These are phyloP conservation scores for Monosporascus sp. DNA, from an alignment of 2,329 filamentous ascomycete species.

Conservation along the genomic window DNA sequence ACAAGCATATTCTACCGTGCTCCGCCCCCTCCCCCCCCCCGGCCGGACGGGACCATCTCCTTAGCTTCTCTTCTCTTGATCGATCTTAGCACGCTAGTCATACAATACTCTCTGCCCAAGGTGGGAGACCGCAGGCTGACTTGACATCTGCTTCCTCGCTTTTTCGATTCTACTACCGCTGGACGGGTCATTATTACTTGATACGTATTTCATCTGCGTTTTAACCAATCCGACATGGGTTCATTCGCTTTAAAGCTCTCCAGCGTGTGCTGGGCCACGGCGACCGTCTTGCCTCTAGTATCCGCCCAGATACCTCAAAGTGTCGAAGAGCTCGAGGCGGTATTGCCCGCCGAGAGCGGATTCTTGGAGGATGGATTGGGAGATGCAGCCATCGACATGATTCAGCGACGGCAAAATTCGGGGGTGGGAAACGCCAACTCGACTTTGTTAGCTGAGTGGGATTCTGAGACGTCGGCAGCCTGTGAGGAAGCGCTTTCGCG, in stretches of 20 bases:
- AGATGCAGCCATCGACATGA: constrained; percentile 6
- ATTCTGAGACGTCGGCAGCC: constrained; percentile 47
- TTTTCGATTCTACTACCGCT: not conserved
- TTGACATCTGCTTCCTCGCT: not conserved
- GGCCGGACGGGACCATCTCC: not conserved
- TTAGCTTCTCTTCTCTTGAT: constrained; percentile 19
- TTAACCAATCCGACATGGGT: not conserved
- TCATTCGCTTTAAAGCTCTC: not conserved
- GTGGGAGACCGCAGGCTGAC: not conserved
- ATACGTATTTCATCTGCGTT: not conserved
- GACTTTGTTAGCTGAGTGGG: constrained; percentile 53
- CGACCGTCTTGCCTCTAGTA: not conserved
- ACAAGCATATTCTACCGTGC: not conserved
- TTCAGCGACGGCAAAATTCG: constrained; percentile 15
- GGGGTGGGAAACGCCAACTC: constrained; percentile 15
- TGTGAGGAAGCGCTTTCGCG: constrained; percentile 52
- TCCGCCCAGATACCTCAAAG: not conserved
- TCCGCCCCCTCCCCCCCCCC: not conserved
- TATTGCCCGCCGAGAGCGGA: constrained; percentile 7
- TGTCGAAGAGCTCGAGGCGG: constrained; percentile 8
- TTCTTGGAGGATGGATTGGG: constrained; percentile 13
- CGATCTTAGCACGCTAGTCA: constrained; percentile 15
- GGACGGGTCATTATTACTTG: not conserved
- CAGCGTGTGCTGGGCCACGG: not conserved
- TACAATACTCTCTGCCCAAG: not conserved